These are phyloP conservation scores for Linum lewisii DNA, from an alignment of 345 rosid genomes.

Conservation along the genomic window DNA sequence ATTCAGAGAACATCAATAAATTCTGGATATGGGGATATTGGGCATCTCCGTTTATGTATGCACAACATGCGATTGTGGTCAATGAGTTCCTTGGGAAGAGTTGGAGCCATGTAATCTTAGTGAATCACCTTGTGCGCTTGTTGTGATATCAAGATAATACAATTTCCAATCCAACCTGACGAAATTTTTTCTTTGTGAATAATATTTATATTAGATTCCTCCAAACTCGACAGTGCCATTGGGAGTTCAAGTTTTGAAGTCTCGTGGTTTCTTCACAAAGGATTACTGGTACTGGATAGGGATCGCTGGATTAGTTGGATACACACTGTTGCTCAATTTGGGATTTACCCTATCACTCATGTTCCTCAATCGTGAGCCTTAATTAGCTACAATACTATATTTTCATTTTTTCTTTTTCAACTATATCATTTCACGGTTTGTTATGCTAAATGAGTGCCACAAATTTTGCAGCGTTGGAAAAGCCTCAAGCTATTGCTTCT, in stretches of 20 bases:
- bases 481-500: slow-evolving; percentile 1
- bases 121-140: background rate
- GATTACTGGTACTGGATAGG: background rate
- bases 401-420: background rate
- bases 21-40: slow-evolving; percentile 4
- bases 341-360: background rate
- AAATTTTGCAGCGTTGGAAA: background rate
- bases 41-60: slow-evolving; percentile 2
- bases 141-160: background rate
- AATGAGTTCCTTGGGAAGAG: slow-evolving; percentile 3
- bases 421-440: background rate
- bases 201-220: background rate
- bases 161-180: background rate
- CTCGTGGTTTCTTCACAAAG: background rate
- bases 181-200: background rate
- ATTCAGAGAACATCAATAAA: background rate
- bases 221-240: background rate
- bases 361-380: background rate
- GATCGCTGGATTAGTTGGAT: background rate
- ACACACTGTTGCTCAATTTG: background rate
- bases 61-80: background rate
- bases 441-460: background rate
- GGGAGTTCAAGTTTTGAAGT: slow-evolving; percentile 5
- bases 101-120: slow-evolving; percentile 2
- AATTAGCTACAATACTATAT: background rate